These are phyloP conservation scores for Tetragonia tetragonoides DNA, from an alignment of 148 eudicot species.

Conservation along the genomic window DNA sequence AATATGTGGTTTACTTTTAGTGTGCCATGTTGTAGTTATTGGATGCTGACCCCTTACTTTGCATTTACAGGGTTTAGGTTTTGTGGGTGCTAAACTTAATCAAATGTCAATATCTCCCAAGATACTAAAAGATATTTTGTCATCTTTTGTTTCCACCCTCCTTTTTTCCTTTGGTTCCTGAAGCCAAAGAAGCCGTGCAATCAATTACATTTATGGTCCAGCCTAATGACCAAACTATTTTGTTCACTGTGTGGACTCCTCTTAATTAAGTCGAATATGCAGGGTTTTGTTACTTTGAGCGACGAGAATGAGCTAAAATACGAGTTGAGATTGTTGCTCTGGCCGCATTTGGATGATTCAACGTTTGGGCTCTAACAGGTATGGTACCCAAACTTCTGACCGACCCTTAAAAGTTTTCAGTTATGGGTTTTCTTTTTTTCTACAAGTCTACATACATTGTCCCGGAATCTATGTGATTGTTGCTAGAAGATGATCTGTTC, in stretches of 20 bases:
- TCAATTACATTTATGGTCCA: not conserved
- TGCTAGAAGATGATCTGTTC: no score
- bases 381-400: not conserved
- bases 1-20: no score
- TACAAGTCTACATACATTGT: not conserved
- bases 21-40: no score
- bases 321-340: not conserved
- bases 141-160: no score
- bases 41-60: no score
- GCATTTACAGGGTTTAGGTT: no score
- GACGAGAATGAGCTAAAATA: not conserved
- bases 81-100: no score
- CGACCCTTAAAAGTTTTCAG: not conserved
- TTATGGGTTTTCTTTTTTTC: not conserved
- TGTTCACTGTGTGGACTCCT: not conserved
- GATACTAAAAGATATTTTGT: no score
- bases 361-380: constrained; percentile 21
- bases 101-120: no score
- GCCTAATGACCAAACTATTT: not conserved
- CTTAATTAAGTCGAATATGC: not conserved
- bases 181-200: not conserved
- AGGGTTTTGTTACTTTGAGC: constrained; percentile 4
- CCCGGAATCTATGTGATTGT: no score
- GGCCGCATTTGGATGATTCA: constrained; percentile 22
- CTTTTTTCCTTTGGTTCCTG: not conserved